Evolutionary conservation across 2,329 filamentous ascomycete genomes (phyloP), one percentile per base, ranked within the genome.

Genomic region (Aspergillus calidoustus): DNA sequence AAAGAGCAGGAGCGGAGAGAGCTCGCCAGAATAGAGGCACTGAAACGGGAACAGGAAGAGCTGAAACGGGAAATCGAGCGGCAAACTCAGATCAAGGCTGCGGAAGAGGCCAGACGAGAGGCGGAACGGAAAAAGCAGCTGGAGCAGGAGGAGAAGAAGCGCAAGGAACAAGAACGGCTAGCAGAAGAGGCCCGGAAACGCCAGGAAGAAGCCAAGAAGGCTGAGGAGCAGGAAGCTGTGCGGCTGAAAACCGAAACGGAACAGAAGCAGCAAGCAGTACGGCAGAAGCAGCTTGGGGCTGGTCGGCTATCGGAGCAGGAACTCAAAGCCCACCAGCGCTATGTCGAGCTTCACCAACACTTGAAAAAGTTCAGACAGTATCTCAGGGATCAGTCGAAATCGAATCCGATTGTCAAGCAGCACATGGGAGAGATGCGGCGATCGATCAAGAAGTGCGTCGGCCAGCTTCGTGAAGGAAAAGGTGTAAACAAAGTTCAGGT

Each of bases 371-470:
- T 88, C 66, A 80, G 86, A 15, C 73, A 85, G 62, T 82, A 84
- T 41, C 77, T 91, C 56, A 71, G 73, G 2, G 77, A 83, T 4
- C 82, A 88, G 67, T 82, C 82, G 4, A 86, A 87, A 68, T 78
- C 80, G 23, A 86, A 89, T 74, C 69, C 74, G 66, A 76, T 71
- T 2, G 77, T 93, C 30, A 92, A 91, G 74, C 81, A 83, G 55
- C 83, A 86, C 41, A 84, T 92, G 72, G 89, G 91, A 38, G 86
- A 92, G 58, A 87, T 91, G 82, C 84, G 91, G 46, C 83, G 91
- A 61, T 85, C 88, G 47, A 87, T 95, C 57, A 85, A 86, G 44
- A 90, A 89, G 69, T 87, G 84, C 19, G 84, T 94, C 58, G 91
- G 92, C 7, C 91, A 95, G 72, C 65, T 79, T 30, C 89, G 88